Evolutionary conservation across 192 early-diverging fungal species (phyloP), one percentile per base, ranked within the genome.

Genomic region (Coemansia erecta): DNA sequence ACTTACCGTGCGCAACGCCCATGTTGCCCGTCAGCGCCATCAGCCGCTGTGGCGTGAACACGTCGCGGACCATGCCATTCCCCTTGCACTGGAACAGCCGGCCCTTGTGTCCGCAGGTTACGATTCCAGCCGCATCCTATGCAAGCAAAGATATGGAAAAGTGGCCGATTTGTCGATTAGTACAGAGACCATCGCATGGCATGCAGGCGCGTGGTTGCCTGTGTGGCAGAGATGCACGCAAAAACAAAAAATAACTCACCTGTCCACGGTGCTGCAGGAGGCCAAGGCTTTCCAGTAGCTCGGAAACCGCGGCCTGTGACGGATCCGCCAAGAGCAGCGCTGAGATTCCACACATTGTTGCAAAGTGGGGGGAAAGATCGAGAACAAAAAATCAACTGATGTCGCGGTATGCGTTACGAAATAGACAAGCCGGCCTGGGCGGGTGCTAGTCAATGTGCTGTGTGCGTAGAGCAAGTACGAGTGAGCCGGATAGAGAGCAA

Each of bases 31-130:
- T 60, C 52, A 99, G 81, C 45, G 81, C 81, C 58, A 84, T 78
- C 56, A 97, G 80, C 63, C 93, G 87, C 57, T 84, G 62, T 31
- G 87, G 84, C 28, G 88, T 83, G 75, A 99, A 98, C 23, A 99
- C 94, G 80, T 99, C 96, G 56, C 93, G 87, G 33, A 99, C 95
- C 96, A 99, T 95, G 51, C 97, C 97, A 77, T 94, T 99, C 58
- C 91, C 95, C 76, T 99, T 99, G 84, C 94, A 92, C 81, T 99
- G 97, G 82, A 91, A 95, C 70, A 99, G 82, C 46, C 96, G 89
- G 33, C 97, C 97, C 72, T 96, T 93, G 60, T 87, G 76, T 14
- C 94, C 97, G 73, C 95, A 99, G 8, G 97, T 99, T 44, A 99
- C 89, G 63, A 99, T 97, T 45, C 97, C 97, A 8, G 97, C 96